A percentile compares a stretch with the other conserved stretches of the same genome.
Evolutionary conservation across 2,329 filamentous ascomycete genomes (phyloP).

Genomic region (Periconia sp.): DNA sequence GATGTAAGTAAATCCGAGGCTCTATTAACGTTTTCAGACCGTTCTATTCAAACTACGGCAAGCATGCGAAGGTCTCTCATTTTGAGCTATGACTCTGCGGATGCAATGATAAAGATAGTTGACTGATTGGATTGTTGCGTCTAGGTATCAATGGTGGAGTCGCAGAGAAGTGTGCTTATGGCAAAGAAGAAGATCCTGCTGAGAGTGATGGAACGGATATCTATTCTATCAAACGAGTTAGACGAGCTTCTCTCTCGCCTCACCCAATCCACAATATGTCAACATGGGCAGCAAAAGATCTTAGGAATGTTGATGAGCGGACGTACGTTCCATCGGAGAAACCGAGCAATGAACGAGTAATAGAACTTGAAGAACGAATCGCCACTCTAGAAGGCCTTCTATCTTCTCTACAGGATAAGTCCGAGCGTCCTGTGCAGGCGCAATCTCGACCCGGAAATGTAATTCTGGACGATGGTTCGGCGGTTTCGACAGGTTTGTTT

Average conservation of each 20-base stretch:
- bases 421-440: neutral
- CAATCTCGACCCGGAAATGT: neutral
- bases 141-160: conserved; percentile 45
- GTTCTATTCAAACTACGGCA: too few species aligned
- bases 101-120: too few species aligned
- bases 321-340: neutral
- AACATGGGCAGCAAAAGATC: too few species aligned
- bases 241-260: neutral
- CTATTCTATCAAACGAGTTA: neutral
- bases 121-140: too few species aligned
- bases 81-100: too few species aligned
- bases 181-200: conserved; percentile 20
- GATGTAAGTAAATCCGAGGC: too few species aligned
- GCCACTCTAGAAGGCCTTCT: conserved; percentile 14
- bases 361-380: conserved; percentile 11
- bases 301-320: too few species aligned
- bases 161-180: conserved; percentile 43
- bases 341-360: neutral
- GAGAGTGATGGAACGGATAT: conserved; percentile 2
- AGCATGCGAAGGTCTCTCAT: too few species aligned
- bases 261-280: neutral
- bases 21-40: too few species aligned
- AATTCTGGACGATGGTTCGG: conserved; percentile 5
- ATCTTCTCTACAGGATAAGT: neutral
- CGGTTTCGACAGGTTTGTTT: conserved; percentile 34